Base-by-base conservation (phyloP, 768 basidiomycete species). In the Gloeophyllum trabeum region DNA sequence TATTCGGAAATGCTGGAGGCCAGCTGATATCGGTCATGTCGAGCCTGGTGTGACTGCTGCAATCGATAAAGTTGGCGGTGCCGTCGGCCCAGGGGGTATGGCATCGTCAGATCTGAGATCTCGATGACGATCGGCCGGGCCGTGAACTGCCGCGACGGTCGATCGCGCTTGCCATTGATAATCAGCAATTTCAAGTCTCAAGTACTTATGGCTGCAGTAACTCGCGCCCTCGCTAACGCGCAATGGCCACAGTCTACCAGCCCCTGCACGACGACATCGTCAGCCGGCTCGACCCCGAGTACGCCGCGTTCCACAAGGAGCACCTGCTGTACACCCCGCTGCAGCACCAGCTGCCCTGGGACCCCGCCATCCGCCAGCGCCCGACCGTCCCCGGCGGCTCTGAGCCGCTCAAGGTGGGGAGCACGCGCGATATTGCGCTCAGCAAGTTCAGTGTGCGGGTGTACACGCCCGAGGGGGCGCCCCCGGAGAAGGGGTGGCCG, bases 191-290 rank as follows among this genome's bases (percentile, higher is more conserved):
- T n/a, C n/a, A n/a, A n/a, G n/a, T n/a, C n/a, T n/a, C n/a, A n/a
- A n/a, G n/a, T n/a, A n/a, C n/a, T n/a, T n/a, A n/a, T n/a, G n/a
- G n/a, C n/a, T n/a, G n/a, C n/a, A n/a, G n/a, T n/a, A n/a, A n/a
- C n/a, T n/a, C n/a, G n/a, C n/a, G n/a, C n/a, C n/a, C n/a, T 46
- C 24, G 35, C 37, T 40, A 48, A 16, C 20, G 36, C 40, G 49
- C 49, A 20, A 13, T 26, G 16, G 43, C 42, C 38, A 44, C 41
- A 34, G 37, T 62, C 30, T 48, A 50, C 42, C 70, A 79, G 46
- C 76, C 79, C 20, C 62, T 87, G n/a, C 71, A 84, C 48, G 75
- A 79, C 7, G 72, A 73, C 1, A 62, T 84, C 46, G 54, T 77
- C 14, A 51, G 62, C 1, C 68, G 63, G 38, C 69, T 86, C 40